Evolutionary conservation across 352 stramenopile genomes (phyloP).

Genomic region (Thraustotheca clavata): DNA sequence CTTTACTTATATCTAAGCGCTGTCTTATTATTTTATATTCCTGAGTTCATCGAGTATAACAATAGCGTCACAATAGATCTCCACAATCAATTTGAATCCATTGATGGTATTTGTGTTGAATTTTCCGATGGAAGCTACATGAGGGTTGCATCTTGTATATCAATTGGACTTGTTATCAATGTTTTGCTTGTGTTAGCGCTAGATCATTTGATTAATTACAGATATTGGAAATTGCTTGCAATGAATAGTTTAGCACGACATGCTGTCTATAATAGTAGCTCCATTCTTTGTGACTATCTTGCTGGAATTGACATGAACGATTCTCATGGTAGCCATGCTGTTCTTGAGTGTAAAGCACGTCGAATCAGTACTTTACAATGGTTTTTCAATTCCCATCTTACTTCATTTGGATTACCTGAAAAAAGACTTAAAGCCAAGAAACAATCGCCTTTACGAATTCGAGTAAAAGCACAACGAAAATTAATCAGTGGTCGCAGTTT

Average conservation of each 20-base stretch:
- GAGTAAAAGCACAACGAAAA: background rate
- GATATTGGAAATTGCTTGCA: background rate
- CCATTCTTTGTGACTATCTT: background rate
- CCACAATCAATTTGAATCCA: background rate
- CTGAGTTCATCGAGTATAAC: conserved; percentile 16
- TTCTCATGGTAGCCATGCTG: no score
- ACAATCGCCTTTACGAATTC: background rate
- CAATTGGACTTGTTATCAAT: conserved; percentile 4
- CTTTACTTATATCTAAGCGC: background rate
- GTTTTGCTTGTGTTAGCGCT: background rate
- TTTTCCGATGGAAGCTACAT: conserved; percentile 18
- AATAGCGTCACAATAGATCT: conserved; percentile 10
- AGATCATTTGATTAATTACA: background rate
- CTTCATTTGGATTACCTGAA: conserved; percentile 14
- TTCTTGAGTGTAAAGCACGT: no score
- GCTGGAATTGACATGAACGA: background rate
- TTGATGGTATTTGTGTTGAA: conserved; percentile 8
- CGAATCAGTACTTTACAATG: conserved; percentile 14
- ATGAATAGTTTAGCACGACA: conserved; percentile 11
- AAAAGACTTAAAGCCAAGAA: background rate
- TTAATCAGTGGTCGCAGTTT: no score
- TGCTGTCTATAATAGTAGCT: conserved; percentile 13
- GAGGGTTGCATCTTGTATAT: background rate
- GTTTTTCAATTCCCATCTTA: conserved; percentile 9
- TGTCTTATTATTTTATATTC: conserved; percentile 17